These are phyloP conservation scores for Taphrina communis DNA, from an alignment of 1,139 yeast species.

Conservation along the genomic window DNA sequence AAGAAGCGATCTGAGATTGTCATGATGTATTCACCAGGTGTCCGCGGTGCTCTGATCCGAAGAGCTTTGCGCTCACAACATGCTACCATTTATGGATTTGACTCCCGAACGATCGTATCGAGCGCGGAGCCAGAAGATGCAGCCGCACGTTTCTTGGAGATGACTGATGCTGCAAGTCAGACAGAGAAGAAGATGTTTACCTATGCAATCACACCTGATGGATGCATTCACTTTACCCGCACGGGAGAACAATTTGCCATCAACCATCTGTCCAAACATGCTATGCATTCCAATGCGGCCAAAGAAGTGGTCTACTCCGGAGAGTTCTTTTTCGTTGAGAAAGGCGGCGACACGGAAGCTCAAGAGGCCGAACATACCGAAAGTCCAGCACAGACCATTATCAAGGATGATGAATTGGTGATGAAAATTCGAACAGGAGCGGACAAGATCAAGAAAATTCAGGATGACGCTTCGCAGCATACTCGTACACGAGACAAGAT, in stretches of 20 bases:
- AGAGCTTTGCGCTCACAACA: constrained; percentile 35
- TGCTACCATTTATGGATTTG: constrained; percentile 37
- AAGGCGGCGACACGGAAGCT: constrained; percentile 4
- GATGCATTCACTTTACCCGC: constrained; percentile 37
- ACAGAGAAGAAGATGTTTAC: constrained; percentile 34
- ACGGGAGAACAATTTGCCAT: constrained; percentile 38
- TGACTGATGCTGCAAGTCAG: constrained; percentile 33
- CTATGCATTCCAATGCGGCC: constrained; percentile 40
- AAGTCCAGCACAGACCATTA: constrained; percentile 27
- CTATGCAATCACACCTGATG: constrained; percentile 37
- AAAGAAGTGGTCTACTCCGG: constrained; percentile 40
- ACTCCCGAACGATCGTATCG: constrained; percentile 32
- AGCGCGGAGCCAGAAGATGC: constrained; percentile 36
- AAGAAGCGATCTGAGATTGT: constrained; percentile 31
- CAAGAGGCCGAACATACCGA: constrained; percentile 19
- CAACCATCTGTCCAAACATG: constrained; percentile 38
- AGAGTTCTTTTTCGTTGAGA: constrained; percentile 35
- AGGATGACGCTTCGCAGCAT: constrained; percentile 7
- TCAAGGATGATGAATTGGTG: constrained; percentile 34
- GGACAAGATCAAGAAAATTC: constrained; percentile 21
- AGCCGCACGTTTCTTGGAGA: constrained; percentile 34
- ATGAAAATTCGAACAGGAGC: constrained; percentile 16
- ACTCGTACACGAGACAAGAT: constrained; percentile 19
- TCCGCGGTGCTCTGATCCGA: constrained; percentile 31
- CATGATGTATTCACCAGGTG: constrained; percentile 34